A percentile compares a stretch with the other conserved stretches of the same genome.
phyloP scores from a whole-genome alignment of 331 rosid species.

The Malus hybrid region DNA sequence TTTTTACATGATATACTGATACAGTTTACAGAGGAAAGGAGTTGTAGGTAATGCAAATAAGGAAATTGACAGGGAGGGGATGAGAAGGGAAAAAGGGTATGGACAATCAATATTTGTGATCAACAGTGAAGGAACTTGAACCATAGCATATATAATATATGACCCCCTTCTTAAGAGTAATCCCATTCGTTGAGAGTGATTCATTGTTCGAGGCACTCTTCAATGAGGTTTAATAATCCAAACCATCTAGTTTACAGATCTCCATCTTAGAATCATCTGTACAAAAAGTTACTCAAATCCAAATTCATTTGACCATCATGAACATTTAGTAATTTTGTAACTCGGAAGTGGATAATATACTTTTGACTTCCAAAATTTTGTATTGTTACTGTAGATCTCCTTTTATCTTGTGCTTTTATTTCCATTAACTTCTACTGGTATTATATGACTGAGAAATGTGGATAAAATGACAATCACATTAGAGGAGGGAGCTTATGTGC shows the following conservation, averaged over 20 bases:
- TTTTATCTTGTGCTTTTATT: background rate
- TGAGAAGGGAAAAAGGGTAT: background rate
- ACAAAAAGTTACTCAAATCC: background rate
- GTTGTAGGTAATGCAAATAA: background rate
- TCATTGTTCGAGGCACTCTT: background rate
- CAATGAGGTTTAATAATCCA: background rate
- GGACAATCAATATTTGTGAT: background rate
- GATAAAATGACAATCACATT: background rate
- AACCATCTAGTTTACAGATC: background rate
- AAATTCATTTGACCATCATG: background rate
- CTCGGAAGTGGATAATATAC: background rate
- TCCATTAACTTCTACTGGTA: background rate
- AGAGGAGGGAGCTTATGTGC: background rate
- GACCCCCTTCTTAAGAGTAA: background rate
- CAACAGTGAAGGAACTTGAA: background rate
- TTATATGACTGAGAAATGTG: background rate
- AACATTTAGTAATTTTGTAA: background rate
- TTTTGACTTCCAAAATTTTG: background rate
- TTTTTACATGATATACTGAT: background rate
- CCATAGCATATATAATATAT: background rate
- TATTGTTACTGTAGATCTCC: background rate
- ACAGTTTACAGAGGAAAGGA: background rate
- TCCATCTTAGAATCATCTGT: background rate
- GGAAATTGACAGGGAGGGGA: background rate
- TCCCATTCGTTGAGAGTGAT: background rate